Evolutionary conservation across 2,329 filamentous ascomycete genomes (phyloP).

Genomic region (Colletotrichum neosansevieriae): DNA sequence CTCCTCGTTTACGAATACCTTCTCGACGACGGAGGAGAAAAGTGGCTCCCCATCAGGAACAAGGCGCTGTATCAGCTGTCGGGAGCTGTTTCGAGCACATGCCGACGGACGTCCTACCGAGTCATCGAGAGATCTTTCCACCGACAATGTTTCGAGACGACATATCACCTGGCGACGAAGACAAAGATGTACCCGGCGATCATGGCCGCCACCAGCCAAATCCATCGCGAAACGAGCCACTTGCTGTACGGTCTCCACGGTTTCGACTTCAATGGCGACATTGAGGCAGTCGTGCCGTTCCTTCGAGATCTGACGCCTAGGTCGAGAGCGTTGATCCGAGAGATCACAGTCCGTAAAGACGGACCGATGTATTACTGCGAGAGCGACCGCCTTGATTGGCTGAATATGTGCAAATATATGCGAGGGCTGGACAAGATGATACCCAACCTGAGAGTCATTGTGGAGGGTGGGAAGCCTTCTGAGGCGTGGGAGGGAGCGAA

Average conservation of each 20-base stretch:
- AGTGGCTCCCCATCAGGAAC: slow-evolving; percentile 56
- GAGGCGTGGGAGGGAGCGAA: slow-evolving; percentile 62
- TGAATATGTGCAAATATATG: slow-evolving; percentile 60
- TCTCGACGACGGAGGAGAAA: slow-evolving; percentile 55
- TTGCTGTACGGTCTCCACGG: slow-evolving; percentile 67
- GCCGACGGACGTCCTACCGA: slow-evolving; percentile 54
- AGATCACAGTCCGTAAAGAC: slow-evolving; percentile 67
- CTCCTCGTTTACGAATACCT: slow-evolving; percentile 59
- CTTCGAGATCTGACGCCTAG: slow-evolving; percentile 65
- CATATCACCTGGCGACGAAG: slow-evolving; percentile 63
- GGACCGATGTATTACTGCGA: slow-evolving; percentile 65
- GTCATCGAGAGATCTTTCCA: slow-evolving; percentile 55
- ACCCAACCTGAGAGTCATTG: slow-evolving; percentile 59
- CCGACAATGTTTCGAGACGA: slow-evolving; percentile 62
- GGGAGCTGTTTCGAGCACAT: slow-evolving; percentile 10
- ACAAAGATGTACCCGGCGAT: slow-evolving; percentile 57
- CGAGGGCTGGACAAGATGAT: slow-evolving; percentile 54
- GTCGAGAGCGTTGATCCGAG: slow-evolving; percentile 60
- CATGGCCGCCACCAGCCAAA: slow-evolving; percentile 58
- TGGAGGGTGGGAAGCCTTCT: slow-evolving; percentile 68
- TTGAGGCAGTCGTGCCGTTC: slow-evolving; percentile 72
- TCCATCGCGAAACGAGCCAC: slow-evolving; percentile 67
- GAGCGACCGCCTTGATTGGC: slow-evolving; percentile 60
- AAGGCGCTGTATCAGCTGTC: slow-evolving; percentile 44
- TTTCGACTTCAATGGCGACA: slow-evolving; percentile 70